Conservation (phyloP, 2,329 filamentous ascomycete genomes). For the Paraphoma sp. region DNA sequence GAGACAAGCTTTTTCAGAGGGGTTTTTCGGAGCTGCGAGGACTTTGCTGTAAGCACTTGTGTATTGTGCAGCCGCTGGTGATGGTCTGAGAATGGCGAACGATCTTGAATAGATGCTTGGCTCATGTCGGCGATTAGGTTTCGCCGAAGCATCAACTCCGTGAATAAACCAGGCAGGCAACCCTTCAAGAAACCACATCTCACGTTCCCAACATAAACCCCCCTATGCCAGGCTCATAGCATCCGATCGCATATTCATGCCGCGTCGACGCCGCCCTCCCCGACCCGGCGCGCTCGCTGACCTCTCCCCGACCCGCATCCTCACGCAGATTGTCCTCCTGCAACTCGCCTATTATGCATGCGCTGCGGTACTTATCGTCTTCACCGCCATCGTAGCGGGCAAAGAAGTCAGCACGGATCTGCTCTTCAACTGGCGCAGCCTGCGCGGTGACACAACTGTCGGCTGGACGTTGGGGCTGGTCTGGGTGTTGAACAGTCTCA, state of each 20-base stretch:
- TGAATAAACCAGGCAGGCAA: conserved; percentile 20
- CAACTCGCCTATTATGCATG: conserved; percentile 70
- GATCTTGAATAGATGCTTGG: conserved; percentile 26
- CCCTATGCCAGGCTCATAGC: conserved; percentile 26
- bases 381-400: conserved; percentile 71
- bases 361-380: conserved; percentile 68
- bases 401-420: conserved; percentile 64
- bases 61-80: background rate
- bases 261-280: conserved; percentile 66
- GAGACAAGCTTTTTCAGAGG: too few relatives aligned
- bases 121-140: conserved; percentile 26
- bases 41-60: too few relatives aligned
- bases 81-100: conserved; percentile 4
- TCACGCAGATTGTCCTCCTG: conserved; percentile 70
- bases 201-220: conserved; percentile 5
- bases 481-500: conserved; percentile 70
- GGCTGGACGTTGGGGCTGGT: conserved; percentile 73
- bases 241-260: conserved; percentile 49
- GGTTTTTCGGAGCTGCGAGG: too few relatives aligned
- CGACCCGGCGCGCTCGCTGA: conserved; percentile 71
- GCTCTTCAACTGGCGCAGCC: conserved; percentile 67
- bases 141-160: conserved; percentile 18
- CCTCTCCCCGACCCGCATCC: conserved; percentile 70
- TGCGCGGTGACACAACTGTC: conserved; percentile 71
- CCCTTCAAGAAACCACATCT: conserved; percentile 9